Base-by-base conservation (phyloP, 2,329 filamentous ascomycete species). In the Colletotrichum sidae region DNA sequence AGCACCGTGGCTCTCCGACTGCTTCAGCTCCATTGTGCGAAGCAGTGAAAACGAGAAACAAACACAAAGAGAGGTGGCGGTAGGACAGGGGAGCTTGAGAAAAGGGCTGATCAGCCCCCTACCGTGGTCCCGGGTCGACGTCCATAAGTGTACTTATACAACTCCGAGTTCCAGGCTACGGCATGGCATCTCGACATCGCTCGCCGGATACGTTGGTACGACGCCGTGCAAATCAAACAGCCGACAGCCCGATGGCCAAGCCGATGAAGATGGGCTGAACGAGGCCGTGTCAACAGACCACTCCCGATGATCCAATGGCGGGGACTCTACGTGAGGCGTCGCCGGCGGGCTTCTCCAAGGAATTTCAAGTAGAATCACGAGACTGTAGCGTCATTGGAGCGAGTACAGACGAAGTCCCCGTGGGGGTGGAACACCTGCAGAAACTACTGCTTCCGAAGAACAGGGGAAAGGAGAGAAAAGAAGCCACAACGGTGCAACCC, bases 361-460 rank as follows among this genome's bases (percentile, higher is more conserved):
- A 8, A n/a, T 13, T 12, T 42, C 37, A 44, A 8, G 9, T 8
- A 47, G 17, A 37, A 52, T 34, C 51, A 39, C 57, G n/a, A 55
- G 45, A 54, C 57, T 65, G 33, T 45, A 47, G 33, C 39, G 38
- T 55, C 51, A 61, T 61, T 61, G 62, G 57, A 52, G 50, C 39
- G 57, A 51, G 47, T 51, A 52, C 39, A 51, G 44, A 57, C 44
- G 45, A 50, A 44, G 33, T 47, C 57, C 51, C 51, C 57, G 45
- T 55, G 51, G 56, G 56, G 61, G 51, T 41, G 39, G 61, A 41
- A 47, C 39, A 35, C 46, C 25, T 35, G 12, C 5, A 46, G 42
- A 37, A 49, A 33, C 41, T 33, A 35, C 25, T 25, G 25, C 25
- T 25, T 25, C 4, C 25, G 17, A 41, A 17, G 42, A 34, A 46